A percentile compares a stretch with the other conserved stretches of the same genome.
phyloP scores from a whole-genome alignment of 2,329 filamentous ascomycete species.

The Calonectria naviculata region DNA sequence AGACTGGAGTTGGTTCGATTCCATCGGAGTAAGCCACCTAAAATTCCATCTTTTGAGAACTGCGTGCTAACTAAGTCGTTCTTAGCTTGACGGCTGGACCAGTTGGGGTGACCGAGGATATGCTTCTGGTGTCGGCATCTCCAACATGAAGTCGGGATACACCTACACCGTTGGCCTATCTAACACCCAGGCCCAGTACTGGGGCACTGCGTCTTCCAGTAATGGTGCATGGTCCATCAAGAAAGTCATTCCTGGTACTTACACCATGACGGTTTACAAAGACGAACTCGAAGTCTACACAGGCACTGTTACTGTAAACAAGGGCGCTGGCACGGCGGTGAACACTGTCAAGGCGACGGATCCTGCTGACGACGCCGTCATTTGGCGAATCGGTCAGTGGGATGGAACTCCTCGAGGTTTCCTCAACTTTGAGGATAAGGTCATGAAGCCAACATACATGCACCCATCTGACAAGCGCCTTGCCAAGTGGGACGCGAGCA shows the following conservation, averaged over 20 bases:
- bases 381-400: slow-evolving; percentile 51
- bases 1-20: slow-evolving; percentile 48
- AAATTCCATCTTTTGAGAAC: background rate
- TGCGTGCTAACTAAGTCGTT: background rate
- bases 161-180: slow-evolving; percentile 51
- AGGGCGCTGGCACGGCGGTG: slow-evolving; percentile 41
- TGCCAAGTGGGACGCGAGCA: slow-evolving; percentile 43
- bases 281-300: slow-evolving; percentile 46
- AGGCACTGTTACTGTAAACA: slow-evolving; percentile 39
- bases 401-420: slow-evolving; percentile 49
- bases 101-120: slow-evolving; percentile 42
- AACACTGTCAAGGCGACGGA: slow-evolving; percentile 44
- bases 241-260: slow-evolving; percentile 46
- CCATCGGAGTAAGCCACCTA: slow-evolving; percentile 35
- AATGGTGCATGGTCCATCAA: slow-evolving; percentile 44
- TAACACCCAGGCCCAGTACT: slow-evolving; percentile 50
- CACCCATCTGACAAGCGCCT: slow-evolving; percentile 49
- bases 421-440: slow-evolving; percentile 48
- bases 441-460: slow-evolving; percentile 55
- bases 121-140: slow-evolving; percentile 44
- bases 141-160: slow-evolving; percentile 51
- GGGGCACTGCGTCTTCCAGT: slow-evolving; percentile 40
- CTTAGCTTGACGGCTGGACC: slow-evolving; percentile 46
- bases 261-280: slow-evolving; percentile 48
- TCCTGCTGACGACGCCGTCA: slow-evolving; percentile 43